Conservation (phyloP, 31 red algal genomes). For the Odonthalia washingtoniensis region DNA sequence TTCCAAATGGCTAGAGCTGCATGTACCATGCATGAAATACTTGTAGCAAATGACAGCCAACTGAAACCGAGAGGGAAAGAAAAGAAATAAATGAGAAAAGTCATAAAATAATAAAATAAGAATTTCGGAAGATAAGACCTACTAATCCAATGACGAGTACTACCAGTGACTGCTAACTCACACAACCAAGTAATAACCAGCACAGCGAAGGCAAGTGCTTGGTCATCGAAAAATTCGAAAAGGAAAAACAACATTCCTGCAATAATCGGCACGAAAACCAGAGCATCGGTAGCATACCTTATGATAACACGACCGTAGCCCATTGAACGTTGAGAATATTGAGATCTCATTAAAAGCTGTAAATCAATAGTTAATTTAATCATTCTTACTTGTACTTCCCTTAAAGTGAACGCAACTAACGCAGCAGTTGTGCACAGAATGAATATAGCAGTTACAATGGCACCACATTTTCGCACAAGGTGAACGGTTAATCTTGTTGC, state of each 20-base stretch:
- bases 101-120: conserved; percentile 90
- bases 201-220: conserved; percentile 88
- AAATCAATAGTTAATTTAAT: conserved; percentile 90
- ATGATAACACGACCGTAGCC: conserved; percentile 75
- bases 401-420: conserved; percentile 87
- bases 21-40: conserved; percentile 93
- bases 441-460: conserved; percentile 84
- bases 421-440: conserved; percentile 88
- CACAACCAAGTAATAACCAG: conserved; percentile 91
- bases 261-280: conserved; percentile 97
- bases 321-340: conserved; percentile 43
- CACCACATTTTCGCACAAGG: conserved; percentile 70
- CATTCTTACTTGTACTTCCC: conserved; percentile 87
- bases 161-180: conserved; percentile 77
- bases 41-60: conserved; percentile 85
- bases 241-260: conserved; percentile 98
- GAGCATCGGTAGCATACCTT: conserved; percentile 81
- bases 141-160: conserved; percentile 79
- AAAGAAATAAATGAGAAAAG: conserved; percentile 98
- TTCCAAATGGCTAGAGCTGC: conserved; percentile 81
- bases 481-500: conserved; percentile 46
- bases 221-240: conserved; percentile 98
- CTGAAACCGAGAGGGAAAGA: conserved; percentile 94
- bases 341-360: conserved; percentile 59
- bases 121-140: conserved; percentile 77